Evolutionary conservation across 768 basidiomycete genomes (phyloP), one percentile per base, ranked within the genome.

Genomic region (Cyathus striatus): DNA sequence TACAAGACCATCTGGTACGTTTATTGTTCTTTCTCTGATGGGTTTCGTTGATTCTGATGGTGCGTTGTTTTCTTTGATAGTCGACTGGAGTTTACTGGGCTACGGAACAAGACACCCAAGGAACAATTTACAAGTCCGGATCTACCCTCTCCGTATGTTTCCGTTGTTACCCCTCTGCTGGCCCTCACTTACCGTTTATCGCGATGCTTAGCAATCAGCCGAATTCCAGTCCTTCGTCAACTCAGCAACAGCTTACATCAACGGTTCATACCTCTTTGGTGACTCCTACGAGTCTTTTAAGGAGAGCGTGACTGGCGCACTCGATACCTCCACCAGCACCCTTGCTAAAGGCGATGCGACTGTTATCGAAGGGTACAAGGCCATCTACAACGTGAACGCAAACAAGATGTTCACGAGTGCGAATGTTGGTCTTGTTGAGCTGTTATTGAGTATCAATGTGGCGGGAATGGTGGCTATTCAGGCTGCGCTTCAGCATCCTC

Each of bases 401-500:
- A 58, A 72, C 41, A 63, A 60, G 22, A 49, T 78, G 39, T 48
- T 72, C 41, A 52, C 61, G 5, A 59, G 64, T 5, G 65, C 75
- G 40, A 32, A 37, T 37, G 35, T 37, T 20, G 81, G 75, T 0
- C 69, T 78, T 44, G 61, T 82, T 21, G 84, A 86, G 59, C 61
- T 86, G 17, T 60, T 86, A 26, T 52, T 66, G 52, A 70, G 56
- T 50, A 63, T 63, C 38, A 73, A 68, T 37, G 40, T 59, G 4
- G 49, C 66, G 0, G 60, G 62, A 2, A 46, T 54, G 20, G 62
- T 84, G 37, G 68, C 69, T 4, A 68, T 88, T 41, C 85, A 87
- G 53, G 76, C 78, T 5, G 84, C 79, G 1, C 56, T 84, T 10
- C 84, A 86, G 56, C 79, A 79, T 51, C 79, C 82, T 1, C 66